A percentile compares a stretch with the other conserved stretches of the same genome.
These are phyloP conservation scores for Saccharomycopsis sp. DNA, from an alignment of 805 yeast genomes.

Conservation along the genomic window DNA sequence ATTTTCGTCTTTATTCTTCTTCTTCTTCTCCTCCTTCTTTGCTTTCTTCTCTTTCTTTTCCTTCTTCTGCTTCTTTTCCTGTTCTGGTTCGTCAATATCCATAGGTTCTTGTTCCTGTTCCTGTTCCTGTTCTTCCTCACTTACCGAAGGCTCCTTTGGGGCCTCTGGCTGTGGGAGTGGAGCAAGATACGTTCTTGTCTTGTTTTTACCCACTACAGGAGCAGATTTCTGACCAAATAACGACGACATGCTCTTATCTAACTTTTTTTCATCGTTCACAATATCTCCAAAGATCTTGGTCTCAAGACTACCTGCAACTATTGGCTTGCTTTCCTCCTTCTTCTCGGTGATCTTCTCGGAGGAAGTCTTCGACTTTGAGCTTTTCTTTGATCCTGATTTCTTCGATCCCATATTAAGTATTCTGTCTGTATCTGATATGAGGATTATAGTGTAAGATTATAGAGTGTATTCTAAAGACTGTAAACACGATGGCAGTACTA, in stretches of 20 bases:
- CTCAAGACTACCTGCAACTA: not conserved
- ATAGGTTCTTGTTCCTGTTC: slow-evolving; percentile 8
- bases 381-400: not conserved
- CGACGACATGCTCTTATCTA: not conserved
- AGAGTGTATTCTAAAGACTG: too few species aligned
- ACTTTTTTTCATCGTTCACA: not conserved
- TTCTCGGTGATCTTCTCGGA: not conserved
- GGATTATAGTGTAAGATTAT: not conserved
- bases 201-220: not conserved
- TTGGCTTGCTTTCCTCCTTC: not conserved
- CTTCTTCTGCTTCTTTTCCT: slow-evolving; percentile 14
- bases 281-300: not conserved
- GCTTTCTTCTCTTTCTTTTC: slow-evolving; percentile 14
- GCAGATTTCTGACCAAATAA: not conserved
- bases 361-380: not conserved
- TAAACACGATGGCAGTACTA: too few species aligned
- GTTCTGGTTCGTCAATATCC: slow-evolving; percentile 5
- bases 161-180: slow-evolving; percentile 2
- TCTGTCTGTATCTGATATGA: not conserved
- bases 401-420: not conserved
- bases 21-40: slow-evolving; percentile 13
- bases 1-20: slow-evolving; percentile 3
- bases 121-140: not conserved
- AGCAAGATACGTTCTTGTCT: not conserved
- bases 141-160: slow-evolving; percentile 7